Conservation (phyloP, 495 filamentous ascomycete species). For the Hypoxylon fragiforme region DNA sequence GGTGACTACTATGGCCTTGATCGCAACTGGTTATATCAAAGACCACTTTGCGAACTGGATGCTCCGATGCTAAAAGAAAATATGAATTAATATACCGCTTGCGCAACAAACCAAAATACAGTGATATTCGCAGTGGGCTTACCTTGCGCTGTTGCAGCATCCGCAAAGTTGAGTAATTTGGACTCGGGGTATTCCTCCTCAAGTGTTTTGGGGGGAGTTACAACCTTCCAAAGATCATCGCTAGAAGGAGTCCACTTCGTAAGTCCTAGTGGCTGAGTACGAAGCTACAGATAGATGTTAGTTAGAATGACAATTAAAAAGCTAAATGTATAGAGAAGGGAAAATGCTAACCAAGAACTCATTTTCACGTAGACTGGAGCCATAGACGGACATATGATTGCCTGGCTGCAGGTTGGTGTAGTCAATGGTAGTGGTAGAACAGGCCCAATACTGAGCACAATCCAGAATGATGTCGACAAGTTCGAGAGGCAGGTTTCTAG, state of each 20-base stretch:
- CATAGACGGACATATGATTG: slow-evolving; percentile 16
- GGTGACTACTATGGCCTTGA: slow-evolving; percentile 62
- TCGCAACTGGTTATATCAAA: slow-evolving; percentile 68
- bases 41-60: slow-evolving; percentile 60
- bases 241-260: slow-evolving; percentile 30
- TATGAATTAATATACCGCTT: too few relatives aligned
- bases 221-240: slow-evolving; percentile 15
- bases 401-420: slow-evolving; percentile 9
- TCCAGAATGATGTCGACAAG: slow-evolving; percentile 70
- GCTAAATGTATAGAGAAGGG: too few relatives aligned
- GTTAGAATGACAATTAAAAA: not conserved
- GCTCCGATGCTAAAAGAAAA: slow-evolving; percentile 39
- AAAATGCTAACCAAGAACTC: slow-evolving; percentile 42
- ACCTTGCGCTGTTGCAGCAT: too few relatives aligned
- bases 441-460: slow-evolving; percentile 72
- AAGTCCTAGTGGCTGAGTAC: slow-evolving; percentile 47
- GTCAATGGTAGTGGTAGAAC: slow-evolving; percentile 41
- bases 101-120: too few relatives aligned
- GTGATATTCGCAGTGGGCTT: too few relatives aligned
- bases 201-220: slow-evolving; percentile 22
- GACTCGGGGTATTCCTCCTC: slow-evolving; percentile 38
- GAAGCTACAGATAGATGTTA: slow-evolving; percentile 39
- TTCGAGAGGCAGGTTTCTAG: slow-evolving; percentile 58
- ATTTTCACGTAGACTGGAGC: slow-evolving; percentile 33
- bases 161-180: slow-evolving; percentile 38